Percentiles rank a stretch among this genome's conserved stretches.
Evolutionary conservation across 1,284 basidiomycete species (phyloP).

Genomic region (Papiliotrema nemorosa): DNA sequence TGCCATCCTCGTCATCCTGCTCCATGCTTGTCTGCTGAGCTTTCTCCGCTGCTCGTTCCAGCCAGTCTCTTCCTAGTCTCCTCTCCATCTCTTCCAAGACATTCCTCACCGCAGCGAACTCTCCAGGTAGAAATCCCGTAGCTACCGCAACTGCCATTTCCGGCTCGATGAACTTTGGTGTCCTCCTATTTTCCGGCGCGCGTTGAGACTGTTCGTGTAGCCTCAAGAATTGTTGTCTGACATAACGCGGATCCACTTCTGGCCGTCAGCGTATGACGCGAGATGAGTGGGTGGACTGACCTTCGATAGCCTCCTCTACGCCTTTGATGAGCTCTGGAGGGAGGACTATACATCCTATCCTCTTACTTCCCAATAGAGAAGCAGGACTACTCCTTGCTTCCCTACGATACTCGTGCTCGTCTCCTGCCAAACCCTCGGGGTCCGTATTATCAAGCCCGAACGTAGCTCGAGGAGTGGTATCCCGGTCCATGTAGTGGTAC

Average conservation of each 20-base stretch:
- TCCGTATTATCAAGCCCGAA: background rate
- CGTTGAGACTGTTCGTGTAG: background rate
- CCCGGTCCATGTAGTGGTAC: background rate
- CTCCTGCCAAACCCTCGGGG: background rate
- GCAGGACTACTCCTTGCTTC: slow-evolving; percentile 71
- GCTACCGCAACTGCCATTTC: slow-evolving; percentile 46
- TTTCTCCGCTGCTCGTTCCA: slow-evolving; percentile 10
- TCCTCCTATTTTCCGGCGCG: slow-evolving; percentile 4
- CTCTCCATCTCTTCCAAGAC: slow-evolving; percentile 47
- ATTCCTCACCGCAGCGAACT: slow-evolving; percentile 50
- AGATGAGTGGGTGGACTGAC: slow-evolving; percentile 24
- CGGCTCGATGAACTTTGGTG: slow-evolving; percentile 2
- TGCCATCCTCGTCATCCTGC: background rate
- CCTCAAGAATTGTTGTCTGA: background rate
- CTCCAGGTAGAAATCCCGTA: slow-evolving; percentile 50
- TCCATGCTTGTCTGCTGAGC: background rate
- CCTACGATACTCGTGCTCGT: slow-evolving; percentile 38
- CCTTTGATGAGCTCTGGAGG: slow-evolving; percentile 59
- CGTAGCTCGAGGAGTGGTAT: background rate
- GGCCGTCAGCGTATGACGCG: slow-evolving; percentile 4
- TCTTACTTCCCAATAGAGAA: slow-evolving; percentile 68
- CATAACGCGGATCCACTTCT: slow-evolving; percentile 5
- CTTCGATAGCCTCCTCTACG: slow-evolving; percentile 40
- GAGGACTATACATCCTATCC: slow-evolving; percentile 65
- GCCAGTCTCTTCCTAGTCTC: slow-evolving; percentile 39